A percentile compares a stretch with the other conserved stretches of the same genome.
Evolutionary conservation across 345 rosid species (phyloP).

Genomic region (Dovyalis caffra): DNA sequence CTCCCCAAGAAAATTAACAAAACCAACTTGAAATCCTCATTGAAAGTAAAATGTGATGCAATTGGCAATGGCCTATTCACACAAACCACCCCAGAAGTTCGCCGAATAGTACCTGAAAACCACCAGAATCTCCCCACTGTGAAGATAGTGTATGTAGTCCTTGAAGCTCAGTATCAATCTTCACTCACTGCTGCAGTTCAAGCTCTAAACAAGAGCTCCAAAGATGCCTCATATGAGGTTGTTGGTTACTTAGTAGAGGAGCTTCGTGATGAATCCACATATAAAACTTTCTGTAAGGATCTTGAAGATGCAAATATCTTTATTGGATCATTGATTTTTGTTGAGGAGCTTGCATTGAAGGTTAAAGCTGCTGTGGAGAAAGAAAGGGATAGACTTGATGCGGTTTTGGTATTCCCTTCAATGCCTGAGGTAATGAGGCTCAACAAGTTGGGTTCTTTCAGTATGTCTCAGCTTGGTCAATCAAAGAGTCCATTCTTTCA

Average conservation of each 20-base stretch:
- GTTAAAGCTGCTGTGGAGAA: constrained; percentile 92
- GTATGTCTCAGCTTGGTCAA: constrained; percentile 96
- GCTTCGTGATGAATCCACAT: constrained; percentile 70
- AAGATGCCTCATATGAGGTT: constrained; percentile 65
- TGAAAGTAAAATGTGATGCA: constrained; percentile 58
- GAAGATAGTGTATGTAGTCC: constrained; percentile 86
- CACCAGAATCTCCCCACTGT: constrained; percentile 70
- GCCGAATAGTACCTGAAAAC: constrained; percentile 75
- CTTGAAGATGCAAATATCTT: constrained; percentile 89
- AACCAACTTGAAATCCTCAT: constrained; percentile 37
- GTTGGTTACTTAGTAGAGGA: constrained; percentile 98
- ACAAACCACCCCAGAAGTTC: constrained; percentile 87
- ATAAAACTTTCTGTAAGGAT: constrained; percentile 76
- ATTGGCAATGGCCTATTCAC: constrained; percentile 95
- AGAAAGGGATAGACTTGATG: constrained; percentile 89
- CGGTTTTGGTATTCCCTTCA: constrained; percentile 96
- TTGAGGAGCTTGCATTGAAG: constrained; percentile 90
- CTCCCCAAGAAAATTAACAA: constrained; percentile 45
- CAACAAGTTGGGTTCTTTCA: constrained; percentile 91
- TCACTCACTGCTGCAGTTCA: constrained; percentile 81
- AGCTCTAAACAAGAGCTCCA: constrained; percentile 58
- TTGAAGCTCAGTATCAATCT: constrained; percentile 97
- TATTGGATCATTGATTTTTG: constrained; percentile 90
- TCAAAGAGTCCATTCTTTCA: constrained; percentile 93
- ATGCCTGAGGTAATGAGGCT: constrained; percentile 99